Percentiles rank a stretch among this genome's conserved stretches.
Conservation (phyloP, 768 basidiomycete species). For the Lactarius pseudohatsudake region DNA sequence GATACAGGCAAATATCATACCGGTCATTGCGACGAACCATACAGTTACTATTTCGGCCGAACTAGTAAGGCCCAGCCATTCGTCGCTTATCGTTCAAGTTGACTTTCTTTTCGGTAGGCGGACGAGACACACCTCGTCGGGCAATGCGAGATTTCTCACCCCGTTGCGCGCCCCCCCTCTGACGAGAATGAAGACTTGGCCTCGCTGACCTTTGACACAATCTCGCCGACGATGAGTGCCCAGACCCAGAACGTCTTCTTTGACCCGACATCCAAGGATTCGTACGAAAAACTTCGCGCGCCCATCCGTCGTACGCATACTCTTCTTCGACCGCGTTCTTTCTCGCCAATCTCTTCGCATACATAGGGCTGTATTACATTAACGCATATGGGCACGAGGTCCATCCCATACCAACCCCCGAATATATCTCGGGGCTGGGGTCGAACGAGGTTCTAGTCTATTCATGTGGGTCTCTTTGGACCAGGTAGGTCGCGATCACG, state of each 20-base stretch:
- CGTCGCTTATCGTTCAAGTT: constrained; percentile 23
- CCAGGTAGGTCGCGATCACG: constrained; percentile 52
- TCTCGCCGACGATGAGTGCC: constrained; percentile 47
- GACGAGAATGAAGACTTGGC: constrained; percentile 33
- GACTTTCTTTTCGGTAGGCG: constrained; percentile 45
- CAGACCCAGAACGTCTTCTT: constrained; percentile 66
- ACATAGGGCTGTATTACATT: constrained; percentile 77
- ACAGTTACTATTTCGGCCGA: constrained; percentile 95
- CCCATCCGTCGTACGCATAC: constrained; percentile 55
- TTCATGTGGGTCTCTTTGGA: constrained; percentile 94
- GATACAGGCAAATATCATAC: constrained; percentile 72
- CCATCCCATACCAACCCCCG: constrained; percentile 84
- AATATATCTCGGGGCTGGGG: constrained; percentile 63
- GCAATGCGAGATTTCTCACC: constrained; percentile 93
- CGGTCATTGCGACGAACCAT: constrained; percentile 90
- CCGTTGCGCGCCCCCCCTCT: constrained; percentile 42
- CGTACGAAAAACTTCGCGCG: constrained; percentile 56
- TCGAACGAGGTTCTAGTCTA: constrained; percentile 75
- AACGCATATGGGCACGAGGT: constrained; percentile 91
- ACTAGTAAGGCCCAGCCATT: constrained; percentile 45
- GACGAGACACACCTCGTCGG: constrained; percentile 79
- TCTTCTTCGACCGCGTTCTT: too few relatives aligned
- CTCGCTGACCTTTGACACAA: constrained; percentile 17
- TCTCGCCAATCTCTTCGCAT: neutral
- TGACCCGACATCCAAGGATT: constrained; percentile 50